Evolutionary conservation across 352 stramenopile genomes (phyloP).

Genomic region (Phytophthora brassicae): DNA sequence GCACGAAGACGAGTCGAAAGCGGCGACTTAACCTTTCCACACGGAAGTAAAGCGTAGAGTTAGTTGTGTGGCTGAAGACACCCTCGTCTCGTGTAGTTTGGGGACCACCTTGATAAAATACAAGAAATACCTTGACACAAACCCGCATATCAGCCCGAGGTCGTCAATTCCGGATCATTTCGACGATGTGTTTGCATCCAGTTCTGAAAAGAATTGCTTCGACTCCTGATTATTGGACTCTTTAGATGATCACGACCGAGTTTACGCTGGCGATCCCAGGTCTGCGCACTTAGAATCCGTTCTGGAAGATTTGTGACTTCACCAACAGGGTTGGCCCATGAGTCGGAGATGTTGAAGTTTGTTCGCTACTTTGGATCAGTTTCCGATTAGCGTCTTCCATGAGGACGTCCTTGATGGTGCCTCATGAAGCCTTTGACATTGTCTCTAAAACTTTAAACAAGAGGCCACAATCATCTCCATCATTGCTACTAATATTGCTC

Average conservation of each 20-base stretch:
- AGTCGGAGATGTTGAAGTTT: not conserved
- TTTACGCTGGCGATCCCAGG: too few relatives aligned
- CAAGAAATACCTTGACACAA: not conserved
- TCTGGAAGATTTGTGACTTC: not conserved
- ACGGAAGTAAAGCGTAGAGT: slow-evolving; percentile 2
- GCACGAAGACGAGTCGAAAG: slow-evolving; percentile 3
- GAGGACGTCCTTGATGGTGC: slow-evolving; percentile 15
- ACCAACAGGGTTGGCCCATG: too few relatives aligned
- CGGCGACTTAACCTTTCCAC: not conserved
- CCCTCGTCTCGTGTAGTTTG: not conserved
- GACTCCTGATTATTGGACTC: too few relatives aligned
- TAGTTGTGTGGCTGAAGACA: not conserved
- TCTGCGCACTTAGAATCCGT: too few relatives aligned
- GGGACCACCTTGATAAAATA: not conserved
- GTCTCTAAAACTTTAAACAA: slow-evolving; percentile 1
- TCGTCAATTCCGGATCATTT: too few relatives aligned
- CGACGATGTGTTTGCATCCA: too few relatives aligned
- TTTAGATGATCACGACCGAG: too few relatives aligned
- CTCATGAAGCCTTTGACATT: slow-evolving; percentile 2
- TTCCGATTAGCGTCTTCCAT: slow-evolving; percentile 10
- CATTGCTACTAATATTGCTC: slow-evolving; percentile 19
- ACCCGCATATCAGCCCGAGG: not conserved
- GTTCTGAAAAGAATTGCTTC: too few relatives aligned
- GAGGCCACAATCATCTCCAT: slow-evolving; percentile 2
- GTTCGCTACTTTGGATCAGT: not conserved